Base-by-base conservation (phyloP, 129 eudicot species). In the Saussurea involucrata region DNA sequence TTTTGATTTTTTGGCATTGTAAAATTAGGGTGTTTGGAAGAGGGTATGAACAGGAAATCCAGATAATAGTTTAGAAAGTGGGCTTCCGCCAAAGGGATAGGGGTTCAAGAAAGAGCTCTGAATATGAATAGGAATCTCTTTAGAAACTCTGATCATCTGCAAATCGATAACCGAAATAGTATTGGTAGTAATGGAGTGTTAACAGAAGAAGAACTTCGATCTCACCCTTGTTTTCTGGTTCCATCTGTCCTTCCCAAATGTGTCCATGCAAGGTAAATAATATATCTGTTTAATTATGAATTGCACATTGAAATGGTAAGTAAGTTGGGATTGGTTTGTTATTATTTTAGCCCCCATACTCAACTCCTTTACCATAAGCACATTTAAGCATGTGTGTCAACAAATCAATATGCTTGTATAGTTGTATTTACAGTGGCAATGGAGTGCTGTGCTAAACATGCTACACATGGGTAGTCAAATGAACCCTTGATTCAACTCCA, bases 121-220 rank as follows among this genome's bases (percentile, higher is more conserved):
- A 80, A 86, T 75, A 81, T 85, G 69, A 78, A 73, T 12, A 78
- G 98, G 74, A 93, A 85, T 78, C 82, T 92, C 66, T 84, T 86
- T 75, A 84, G 81, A 24, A 77, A 75, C 76, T 74, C 85, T 17
- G 74, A 81, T 87, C 76, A 49, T 22, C 53, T 66, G 3, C 74
- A 73, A 25, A 29, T 61, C 31, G 85, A 82, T 24, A 57, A 73
- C 69, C 61, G 75, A 29, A 66, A 79, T 71, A 75, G 76, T 74
- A 53, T 15, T 83, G 64, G 84, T 69, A 24, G 40, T 63, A 57
- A 75, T 64, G 87, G 81, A 7, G 75, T 67, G 24, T 67, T 92
- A 15, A 84, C 90, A 0, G 97, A 92, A 81, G 93, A 92, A 74
- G 91, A 92, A 33, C 77, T 92, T 65, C 66, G 96, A 64, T 89